Conservation (phyloP, 306 rosid species). For the Oxytropis ochrocephala region DNA sequence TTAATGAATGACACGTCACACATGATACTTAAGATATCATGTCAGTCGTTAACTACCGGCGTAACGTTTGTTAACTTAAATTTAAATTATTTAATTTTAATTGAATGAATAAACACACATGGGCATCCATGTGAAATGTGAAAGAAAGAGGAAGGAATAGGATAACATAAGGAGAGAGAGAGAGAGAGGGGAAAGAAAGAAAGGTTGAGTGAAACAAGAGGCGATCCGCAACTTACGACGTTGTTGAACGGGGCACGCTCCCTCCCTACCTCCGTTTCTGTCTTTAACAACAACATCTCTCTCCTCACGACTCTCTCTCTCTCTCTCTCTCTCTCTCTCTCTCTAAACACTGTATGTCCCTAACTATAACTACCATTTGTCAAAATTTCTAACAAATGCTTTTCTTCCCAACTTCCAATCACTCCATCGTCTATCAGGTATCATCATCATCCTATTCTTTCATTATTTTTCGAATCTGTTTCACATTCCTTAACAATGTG, state of each 20-base stretch:
- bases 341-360: too few relatives aligned
- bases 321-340: background rate
- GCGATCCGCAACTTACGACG: conserved; percentile 36
- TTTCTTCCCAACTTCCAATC: conserved; percentile 15
- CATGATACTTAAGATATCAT: too few relatives aligned
- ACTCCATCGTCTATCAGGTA: conserved; percentile 21
- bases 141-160: background rate
- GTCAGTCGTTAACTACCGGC: too few relatives aligned
- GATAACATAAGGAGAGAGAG: background rate
- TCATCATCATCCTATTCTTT: background rate
- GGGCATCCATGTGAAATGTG: background rate
- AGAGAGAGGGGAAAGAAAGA: background rate
- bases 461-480: background rate
- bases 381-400: conserved; percentile 27
- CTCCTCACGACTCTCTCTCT: background rate
- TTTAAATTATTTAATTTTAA: too few relatives aligned
- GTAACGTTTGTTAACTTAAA: too few relatives aligned
- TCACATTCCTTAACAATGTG: background rate
- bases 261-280: background rate
- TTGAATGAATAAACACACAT: background rate
- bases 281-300: background rate
- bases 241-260: conserved; percentile 18
- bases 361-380: conserved; percentile 2
- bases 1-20: too few relatives aligned
- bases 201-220: conserved; percentile 8